A percentile compares a stretch with the other conserved stretches of the same genome.
Evolutionary conservation across 2,329 filamentous ascomycete species (phyloP).

Genomic region (Penicillium sp.): DNA sequence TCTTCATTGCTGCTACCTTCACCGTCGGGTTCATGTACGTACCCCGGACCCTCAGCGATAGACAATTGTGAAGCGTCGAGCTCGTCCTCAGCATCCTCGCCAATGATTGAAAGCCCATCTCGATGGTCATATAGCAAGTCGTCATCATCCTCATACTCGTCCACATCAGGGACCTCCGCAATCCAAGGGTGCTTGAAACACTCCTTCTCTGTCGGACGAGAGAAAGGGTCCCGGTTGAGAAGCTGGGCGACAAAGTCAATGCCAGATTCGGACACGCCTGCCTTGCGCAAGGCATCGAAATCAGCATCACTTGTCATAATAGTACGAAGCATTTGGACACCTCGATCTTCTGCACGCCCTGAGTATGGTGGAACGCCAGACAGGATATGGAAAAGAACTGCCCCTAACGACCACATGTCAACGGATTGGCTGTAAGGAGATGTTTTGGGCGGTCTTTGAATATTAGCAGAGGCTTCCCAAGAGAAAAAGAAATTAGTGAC

Average conservation of each 20-base stretch:
- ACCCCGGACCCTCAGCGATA: slow-evolving; percentile 49
- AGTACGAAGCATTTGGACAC: slow-evolving; percentile 71
- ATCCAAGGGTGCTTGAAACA: slow-evolving; percentile 76
- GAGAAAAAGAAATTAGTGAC: slow-evolving; percentile 15
- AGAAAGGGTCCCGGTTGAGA: slow-evolving; percentile 74
- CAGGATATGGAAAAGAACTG: slow-evolving; percentile 85
- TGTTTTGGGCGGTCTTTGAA: slow-evolving; percentile 46
- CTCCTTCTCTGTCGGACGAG: slow-evolving; percentile 69
- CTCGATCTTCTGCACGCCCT: slow-evolving; percentile 70
- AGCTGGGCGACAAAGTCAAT: slow-evolving; percentile 75
- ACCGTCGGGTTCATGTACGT: slow-evolving; percentile 28
- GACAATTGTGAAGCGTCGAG: slow-evolving; percentile 63
- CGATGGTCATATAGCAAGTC: slow-evolving; percentile 50
- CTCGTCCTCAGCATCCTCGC: slow-evolving; percentile 42
- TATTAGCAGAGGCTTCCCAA: slow-evolving; percentile 15
- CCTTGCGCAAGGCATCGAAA: slow-evolving; percentile 58
- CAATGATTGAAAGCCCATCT: slow-evolving; percentile 36
- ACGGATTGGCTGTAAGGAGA: slow-evolving; percentile 83
- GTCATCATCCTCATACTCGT: slow-evolving; percentile 63
- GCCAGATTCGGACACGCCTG: slow-evolving; percentile 61
- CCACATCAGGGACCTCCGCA: slow-evolving; percentile 50
- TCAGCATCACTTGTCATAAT: slow-evolving; percentile 80
- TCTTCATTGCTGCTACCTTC: slow-evolving; percentile 36
- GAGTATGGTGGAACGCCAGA: slow-evolving; percentile 77
- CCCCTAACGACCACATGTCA: slow-evolving; percentile 94